These are phyloP conservation scores for Fusarium humuli DNA, from an alignment of 2,329 filamentous ascomycete species.

Conservation along the genomic window DNA sequence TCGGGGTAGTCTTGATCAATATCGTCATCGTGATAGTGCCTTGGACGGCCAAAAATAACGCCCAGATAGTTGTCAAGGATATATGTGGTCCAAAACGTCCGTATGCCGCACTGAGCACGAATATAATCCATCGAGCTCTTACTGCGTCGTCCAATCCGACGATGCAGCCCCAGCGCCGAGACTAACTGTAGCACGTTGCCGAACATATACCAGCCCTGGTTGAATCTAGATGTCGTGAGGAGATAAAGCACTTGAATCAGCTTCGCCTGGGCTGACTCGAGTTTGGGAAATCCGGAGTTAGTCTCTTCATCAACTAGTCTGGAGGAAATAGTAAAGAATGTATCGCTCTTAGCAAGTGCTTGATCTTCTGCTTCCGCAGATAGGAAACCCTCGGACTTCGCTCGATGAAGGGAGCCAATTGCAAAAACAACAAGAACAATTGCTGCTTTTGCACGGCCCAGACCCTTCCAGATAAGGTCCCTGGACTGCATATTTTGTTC, in stretches of 20 bases:
- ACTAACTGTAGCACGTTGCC: constrained; percentile 66
- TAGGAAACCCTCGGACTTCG: neutral
- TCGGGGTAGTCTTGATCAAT: constrained; percentile 70
- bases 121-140: constrained; percentile 53
- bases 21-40: constrained; percentile 71
- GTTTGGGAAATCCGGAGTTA: neutral
- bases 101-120: constrained; percentile 62
- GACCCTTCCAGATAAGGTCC: neutral
- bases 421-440: neutral
- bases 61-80: constrained; percentile 71
- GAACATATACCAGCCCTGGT: constrained; percentile 70
- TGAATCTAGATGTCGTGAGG: constrained; percentile 67
- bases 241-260: constrained; percentile 69
- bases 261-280: constrained; percentile 58
- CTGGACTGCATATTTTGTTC: constrained; percentile 43
- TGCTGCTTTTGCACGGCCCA: neutral
- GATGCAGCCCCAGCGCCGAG: constrained; percentile 55
- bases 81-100: constrained; percentile 72
- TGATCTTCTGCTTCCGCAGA: neutral
- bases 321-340: neutral
- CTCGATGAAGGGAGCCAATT: neutral
- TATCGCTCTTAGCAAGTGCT: neutral
- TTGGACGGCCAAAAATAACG: constrained; percentile 69
- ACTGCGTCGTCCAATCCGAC: constrained; percentile 29
- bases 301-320: neutral